phyloP scores from a whole-genome alignment of 192 early-diverging fungal genomes.

The Kickxella alabastrina region DNA sequence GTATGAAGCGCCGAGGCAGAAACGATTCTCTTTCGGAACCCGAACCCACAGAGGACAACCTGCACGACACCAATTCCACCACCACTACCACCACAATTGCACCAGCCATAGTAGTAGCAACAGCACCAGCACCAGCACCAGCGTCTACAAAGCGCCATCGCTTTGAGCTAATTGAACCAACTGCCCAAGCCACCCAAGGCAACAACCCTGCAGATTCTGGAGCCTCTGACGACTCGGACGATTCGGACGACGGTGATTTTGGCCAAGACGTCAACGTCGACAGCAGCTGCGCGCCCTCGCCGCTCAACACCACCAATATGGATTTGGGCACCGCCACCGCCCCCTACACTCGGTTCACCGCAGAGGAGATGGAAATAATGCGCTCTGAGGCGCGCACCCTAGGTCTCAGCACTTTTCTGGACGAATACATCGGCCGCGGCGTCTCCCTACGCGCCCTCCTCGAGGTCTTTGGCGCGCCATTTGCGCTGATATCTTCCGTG shows the following conservation, averaged over 20 bases:
- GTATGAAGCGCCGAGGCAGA: too few species aligned
- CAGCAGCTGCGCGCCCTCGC: constrained; percentile 44
- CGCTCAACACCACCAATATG: constrained; percentile 5
- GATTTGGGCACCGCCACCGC: not conserved
- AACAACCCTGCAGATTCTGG: too few species aligned
- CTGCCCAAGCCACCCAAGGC: too few species aligned
- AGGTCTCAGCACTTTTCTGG: constrained; percentile 53
- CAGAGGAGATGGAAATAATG: constrained; percentile 32
- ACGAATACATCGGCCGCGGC: constrained; percentile 56
- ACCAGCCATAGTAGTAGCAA: too few species aligned
- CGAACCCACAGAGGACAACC: too few species aligned
- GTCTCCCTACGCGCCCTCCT: constrained; percentile 58
- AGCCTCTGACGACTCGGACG: not conserved
- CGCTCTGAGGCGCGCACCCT: constrained; percentile 32
- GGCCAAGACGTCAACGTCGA: constrained; percentile 31
- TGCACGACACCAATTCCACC: too few species aligned
- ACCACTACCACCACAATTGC: too few species aligned
- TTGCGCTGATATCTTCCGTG: constrained; percentile 33
- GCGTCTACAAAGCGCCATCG: too few species aligned
- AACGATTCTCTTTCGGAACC: too few species aligned
- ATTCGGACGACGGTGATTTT: constrained; percentile 6
- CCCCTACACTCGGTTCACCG: constrained; percentile 18
- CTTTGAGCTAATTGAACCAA: too few species aligned
- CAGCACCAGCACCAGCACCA: too few species aligned
- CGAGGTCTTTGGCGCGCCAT: constrained; percentile 57